Percentiles rank a stretch among this genome's conserved stretches.
phyloP scores from a whole-genome alignment of 2,329 filamentous ascomycete genomes.

The Fusarium sp. region DNA sequence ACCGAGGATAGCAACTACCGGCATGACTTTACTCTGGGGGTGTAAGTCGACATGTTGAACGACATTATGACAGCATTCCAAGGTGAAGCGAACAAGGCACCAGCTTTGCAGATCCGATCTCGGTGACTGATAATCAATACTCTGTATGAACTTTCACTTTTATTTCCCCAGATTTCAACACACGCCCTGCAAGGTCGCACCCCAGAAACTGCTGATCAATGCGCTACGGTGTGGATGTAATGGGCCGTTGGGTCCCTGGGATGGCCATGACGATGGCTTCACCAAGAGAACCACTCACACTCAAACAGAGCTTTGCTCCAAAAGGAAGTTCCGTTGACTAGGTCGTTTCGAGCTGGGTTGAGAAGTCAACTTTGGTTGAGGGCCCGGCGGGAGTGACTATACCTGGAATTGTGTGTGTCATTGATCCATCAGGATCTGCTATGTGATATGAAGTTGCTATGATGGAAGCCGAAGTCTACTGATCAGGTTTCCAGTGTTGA shows the following conservation, averaged over 20 bases:
- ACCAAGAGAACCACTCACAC: slow-evolving; percentile 20
- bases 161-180: slow-evolving; percentile 38
- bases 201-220: slow-evolving; percentile 34
- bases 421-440: slow-evolving; percentile 2
- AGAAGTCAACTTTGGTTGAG: slow-evolving; percentile 2
- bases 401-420: slow-evolving; percentile 32
- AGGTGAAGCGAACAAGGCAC: slow-evolving; percentile 19
- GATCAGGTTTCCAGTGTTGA: slow-evolving; percentile 9
- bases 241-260: slow-evolving; percentile 8
- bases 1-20: slow-evolving; percentile 43
- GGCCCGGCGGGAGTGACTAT: slow-evolving; percentile 1
- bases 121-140: slow-evolving; percentile 18
- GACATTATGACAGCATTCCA: slow-evolving; percentile 32
- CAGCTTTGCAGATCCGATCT: slow-evolving; percentile 36
- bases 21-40: slow-evolving; percentile 17
- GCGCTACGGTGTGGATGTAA: slow-evolving; percentile 31
- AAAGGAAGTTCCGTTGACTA: slow-evolving; percentile 28
- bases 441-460: background rate
- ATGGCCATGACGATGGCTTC: slow-evolving; percentile 33
- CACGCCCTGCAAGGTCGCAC: slow-evolving; percentile 29
- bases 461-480: background rate
- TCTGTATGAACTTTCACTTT: background rate
- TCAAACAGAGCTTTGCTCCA: slow-evolving; percentile 7
- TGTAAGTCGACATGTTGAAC: slow-evolving; percentile 22
- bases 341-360: background rate